Conservation (phyloP, 1,139 yeast genomes). For the Blastobotrys apis region DNA sequence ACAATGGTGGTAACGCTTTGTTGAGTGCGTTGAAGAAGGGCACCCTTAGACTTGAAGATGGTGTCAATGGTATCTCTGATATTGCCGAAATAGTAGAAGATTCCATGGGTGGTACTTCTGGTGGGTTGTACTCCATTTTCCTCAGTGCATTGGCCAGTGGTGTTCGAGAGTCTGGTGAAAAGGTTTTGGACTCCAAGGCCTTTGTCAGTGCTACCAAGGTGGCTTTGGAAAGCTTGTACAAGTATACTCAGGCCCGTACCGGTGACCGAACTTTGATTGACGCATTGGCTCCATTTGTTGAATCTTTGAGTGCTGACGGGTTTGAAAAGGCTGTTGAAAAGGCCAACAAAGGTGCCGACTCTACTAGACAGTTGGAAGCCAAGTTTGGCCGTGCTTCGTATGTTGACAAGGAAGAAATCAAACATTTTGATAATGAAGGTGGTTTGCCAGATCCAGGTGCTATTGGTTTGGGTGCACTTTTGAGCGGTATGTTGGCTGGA, state of each 20-base stretch:
- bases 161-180: conserved; percentile 33
- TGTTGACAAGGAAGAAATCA: conserved; percentile 58
- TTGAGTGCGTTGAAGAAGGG: conserved; percentile 43
- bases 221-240: conserved; percentile 60
- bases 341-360: conserved; percentile 70
- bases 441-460: conserved; percentile 95
- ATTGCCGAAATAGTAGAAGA: conserved; percentile 78
- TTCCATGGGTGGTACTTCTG: conserved; percentile 96
- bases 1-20: conserved; percentile 74
- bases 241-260: conserved; percentile 79
- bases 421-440: conserved; percentile 37
- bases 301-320: conserved; percentile 50
- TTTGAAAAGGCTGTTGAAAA: conserved; percentile 58
- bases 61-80: conserved; percentile 53
- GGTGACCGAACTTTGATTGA: conserved; percentile 93
- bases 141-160: conserved; percentile 63
- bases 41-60: conserved; percentile 44
- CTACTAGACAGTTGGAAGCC: conserved; percentile 70
- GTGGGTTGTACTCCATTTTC: conserved; percentile 84
- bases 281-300: conserved; percentile 81
- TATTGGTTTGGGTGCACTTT: conserved; percentile 35
- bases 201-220: conserved; percentile 45
- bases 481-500: conserved; percentile 28
- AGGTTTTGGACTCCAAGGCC: conserved; percentile 33
- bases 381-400: conserved; percentile 93